Evolutionary conservation across 1,284 basidiomycete genomes (phyloP).

Genomic region (Ganoderma boninense): DNA sequence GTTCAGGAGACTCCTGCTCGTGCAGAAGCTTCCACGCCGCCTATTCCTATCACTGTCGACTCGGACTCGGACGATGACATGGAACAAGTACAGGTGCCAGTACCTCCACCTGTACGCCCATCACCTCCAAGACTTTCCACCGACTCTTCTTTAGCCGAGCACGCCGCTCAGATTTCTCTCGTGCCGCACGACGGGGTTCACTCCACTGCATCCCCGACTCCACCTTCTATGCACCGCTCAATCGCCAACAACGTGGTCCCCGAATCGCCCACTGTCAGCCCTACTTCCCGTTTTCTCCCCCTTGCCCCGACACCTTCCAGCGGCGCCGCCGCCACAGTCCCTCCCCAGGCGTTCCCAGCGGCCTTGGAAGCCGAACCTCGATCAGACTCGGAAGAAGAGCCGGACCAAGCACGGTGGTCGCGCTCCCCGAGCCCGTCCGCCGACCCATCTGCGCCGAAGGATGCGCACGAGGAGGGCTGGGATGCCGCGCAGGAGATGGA

Average conservation of each 20-base stretch:
- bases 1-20: neutral
- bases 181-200: conserved; percentile 30
- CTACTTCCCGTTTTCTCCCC: neutral
- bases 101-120: conserved; percentile 58
- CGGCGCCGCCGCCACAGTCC: neutral
- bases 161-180: conserved; percentile 7
- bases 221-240: neutral
- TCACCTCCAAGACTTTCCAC: conserved; percentile 20
- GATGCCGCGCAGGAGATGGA: conserved; percentile 87
- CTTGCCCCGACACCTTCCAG: neutral
- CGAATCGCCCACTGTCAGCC: neutral
- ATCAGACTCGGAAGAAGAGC: conserved; percentile 21
- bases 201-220: conserved; percentile 33
- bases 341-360: neutral
- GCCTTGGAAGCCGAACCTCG: neutral
- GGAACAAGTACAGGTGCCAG: conserved; percentile 46
- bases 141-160: conserved; percentile 12
- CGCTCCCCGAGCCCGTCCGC: conserved; percentile 56
- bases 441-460: conserved; percentile 9
- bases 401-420: conserved; percentile 54
- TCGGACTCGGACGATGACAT: conserved; percentile 34
- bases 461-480: conserved; percentile 49
- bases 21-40: neutral
- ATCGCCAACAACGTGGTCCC: neutral
- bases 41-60: conserved; percentile 8